Evolutionary conservation across 2,329 filamentous ascomycete species (phyloP), one percentile per base, ranked within the genome.

Genomic region (Trichoderma atrobrunneum): DNA sequence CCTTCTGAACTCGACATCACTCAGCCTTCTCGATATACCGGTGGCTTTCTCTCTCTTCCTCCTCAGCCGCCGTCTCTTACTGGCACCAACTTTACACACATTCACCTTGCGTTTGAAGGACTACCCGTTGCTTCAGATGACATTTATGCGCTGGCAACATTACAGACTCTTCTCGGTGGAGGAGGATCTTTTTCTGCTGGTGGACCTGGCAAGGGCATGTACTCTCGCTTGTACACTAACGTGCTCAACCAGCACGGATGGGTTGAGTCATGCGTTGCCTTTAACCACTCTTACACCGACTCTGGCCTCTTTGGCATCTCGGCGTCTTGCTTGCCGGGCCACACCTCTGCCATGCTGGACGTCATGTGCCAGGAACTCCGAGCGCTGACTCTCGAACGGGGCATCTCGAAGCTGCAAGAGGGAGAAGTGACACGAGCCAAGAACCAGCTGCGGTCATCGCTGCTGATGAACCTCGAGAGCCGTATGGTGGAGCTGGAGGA

Each of bases 401-500:
- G 95, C 32, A 94, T 91, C 80, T 86, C 89, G 0, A 87, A 91
- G 3, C 86, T 99, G 11, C 89, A 91, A 76, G 83, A 89, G 2
- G 87, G 85, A 43, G 96, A 99, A 83, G 95, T 99, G 72, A 90
- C 91, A 79, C 91, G 96, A 64, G 96, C 96, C 21, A 99, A 99
- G 88, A 99, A 99, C 82, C 96, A 99, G 84, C 89, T 99, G 18
- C 90, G 95, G 56, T 95, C 91, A 16, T 93, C 90, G 72, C 86
- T 99, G 54, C 88, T 99, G 64, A 99, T 99, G 96, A 99, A 99
- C 83, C 89, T 99, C 32, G 96, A 99, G 84, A 94, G 91, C 76
- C 89, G 96, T 73, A 98, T 99, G 94, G 94, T 99, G 11, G 96
- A 98, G 84, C 88, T 99, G 7, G 96, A 99, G 83, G 96, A 99